These are phyloP conservation scores for Microsporum canis DNA, from an alignment of 2,329 filamentous ascomycete genomes.

Conservation along the genomic window DNA sequence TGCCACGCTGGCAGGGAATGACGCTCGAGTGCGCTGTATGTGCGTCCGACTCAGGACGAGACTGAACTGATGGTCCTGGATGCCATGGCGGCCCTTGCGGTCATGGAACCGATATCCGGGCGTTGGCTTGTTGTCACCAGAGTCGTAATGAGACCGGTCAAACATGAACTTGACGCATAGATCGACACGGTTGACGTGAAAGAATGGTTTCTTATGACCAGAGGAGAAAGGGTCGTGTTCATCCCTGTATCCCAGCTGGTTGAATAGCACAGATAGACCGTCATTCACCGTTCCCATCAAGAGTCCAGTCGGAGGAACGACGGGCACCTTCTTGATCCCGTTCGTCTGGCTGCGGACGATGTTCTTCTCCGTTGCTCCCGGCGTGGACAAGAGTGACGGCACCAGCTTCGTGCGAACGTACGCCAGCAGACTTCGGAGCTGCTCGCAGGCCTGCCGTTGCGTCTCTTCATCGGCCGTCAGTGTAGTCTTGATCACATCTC, in stretches of 20 bases:
- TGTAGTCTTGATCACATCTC: not conserved
- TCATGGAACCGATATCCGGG: conserved; percentile 25
- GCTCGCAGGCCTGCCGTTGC: conserved; percentile 15
- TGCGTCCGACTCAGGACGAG: conserved; percentile 30
- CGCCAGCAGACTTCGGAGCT: conserved; percentile 22
- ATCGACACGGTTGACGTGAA: conserved; percentile 10
- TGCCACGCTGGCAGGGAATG: conserved; percentile 27
- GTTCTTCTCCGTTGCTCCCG: conserved; percentile 6
- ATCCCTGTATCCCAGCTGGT: not conserved
- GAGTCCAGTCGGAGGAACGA: conserved; percentile 22
- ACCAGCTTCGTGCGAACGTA: conserved; percentile 20
- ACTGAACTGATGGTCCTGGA: conserved; percentile 24
- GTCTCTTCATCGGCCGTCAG: conserved; percentile 6
- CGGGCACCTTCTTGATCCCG: conserved; percentile 17
- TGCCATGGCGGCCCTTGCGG: conserved; percentile 18
- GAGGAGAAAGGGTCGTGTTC: not conserved
- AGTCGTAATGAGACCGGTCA: conserved; percentile 13
- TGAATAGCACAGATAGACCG: conserved; percentile 19
- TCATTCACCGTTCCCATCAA: conserved; percentile 30
- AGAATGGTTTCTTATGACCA: not conserved
- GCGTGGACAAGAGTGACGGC: conserved; percentile 19
- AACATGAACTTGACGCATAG: conserved; percentile 32
- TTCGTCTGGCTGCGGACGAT: not conserved
- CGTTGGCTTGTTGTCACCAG: conserved; percentile 10
- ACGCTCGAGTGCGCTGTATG: conserved; percentile 28